Evolutionary conservation across 306 rosid genomes (phyloP).

Genomic region (Prosopis cineraria): DNA sequence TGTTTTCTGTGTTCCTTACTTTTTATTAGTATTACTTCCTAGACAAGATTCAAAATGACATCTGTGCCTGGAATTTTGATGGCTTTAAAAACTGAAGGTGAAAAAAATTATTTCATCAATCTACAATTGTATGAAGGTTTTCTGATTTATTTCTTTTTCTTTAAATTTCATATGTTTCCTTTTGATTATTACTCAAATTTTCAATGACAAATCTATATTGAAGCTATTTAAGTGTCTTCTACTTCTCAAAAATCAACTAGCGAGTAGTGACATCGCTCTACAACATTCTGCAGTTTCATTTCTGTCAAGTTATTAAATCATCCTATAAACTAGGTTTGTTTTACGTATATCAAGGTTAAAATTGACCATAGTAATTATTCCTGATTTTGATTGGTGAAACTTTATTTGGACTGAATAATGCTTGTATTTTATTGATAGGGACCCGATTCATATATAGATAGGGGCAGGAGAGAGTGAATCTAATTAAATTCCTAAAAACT

Average conservation of each 20-base stretch:
- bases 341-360: no score
- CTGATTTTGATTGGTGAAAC: neutral
- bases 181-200: neutral
- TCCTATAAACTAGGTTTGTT: conserved; percentile 17
- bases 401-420: no score
- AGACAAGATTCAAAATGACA: neutral
- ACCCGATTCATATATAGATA: no score
- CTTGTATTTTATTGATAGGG: no score
- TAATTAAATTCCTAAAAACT: no score
- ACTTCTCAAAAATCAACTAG: neutral
- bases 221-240: neutral
- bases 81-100: conserved; percentile 5
- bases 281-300: conserved; percentile 17
- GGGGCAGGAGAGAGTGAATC: no score
- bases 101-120: conserved; percentile 4
- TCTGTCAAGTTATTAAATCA: conserved; percentile 22
- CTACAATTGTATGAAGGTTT: neutral
- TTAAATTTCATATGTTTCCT: neutral
- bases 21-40: conserved; percentile 18
- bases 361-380: neutral
- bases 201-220: neutral
- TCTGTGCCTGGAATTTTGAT: conserved; percentile 1
- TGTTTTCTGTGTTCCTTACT: neutral
- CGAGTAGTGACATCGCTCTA: neutral
- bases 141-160: neutral